Evolutionary conservation across 2,329 filamentous ascomycete genomes (phyloP), one percentile per base, ranked within the genome.

Genomic region (Hirsutella minnesotensis): DNA sequence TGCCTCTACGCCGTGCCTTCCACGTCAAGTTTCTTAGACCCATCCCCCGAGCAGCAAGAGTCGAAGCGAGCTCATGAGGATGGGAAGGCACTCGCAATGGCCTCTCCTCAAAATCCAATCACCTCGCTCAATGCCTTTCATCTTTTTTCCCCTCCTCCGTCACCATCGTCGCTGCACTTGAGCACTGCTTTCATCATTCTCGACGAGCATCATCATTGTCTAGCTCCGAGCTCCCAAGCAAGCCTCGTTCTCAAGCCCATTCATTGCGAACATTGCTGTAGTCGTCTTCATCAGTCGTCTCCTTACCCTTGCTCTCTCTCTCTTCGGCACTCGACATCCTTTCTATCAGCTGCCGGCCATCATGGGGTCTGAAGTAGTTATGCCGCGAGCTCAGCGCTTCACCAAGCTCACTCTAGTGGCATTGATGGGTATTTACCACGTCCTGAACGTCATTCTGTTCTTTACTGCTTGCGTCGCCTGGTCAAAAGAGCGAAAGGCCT

Each of bases 381-480:
- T n/a, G 9, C 40, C 9, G 24, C 9, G 31, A 33, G 16, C 38
- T 22, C 21, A 39, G 2, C 31, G 38, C 9, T 15, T 44, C 29
- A 27, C 38, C 44, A 48, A 45, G 22, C 7, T 34, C 10, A 5
- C 49, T 20, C 48, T 57, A 37, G 30, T 40, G 5, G 9, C 34
- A 2, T 45, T 53, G 9, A 40, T 57, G 9, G 38, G 27, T 33
- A n/a, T 53, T 39, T 56, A 56, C 37, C 38, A 27, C 31, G 1
- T 54, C 9, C 38, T 40, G 38, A 56, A 52, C 41, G 40, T 56
- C 13, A 9, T 48, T 30, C 51, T 57, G 34, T 39, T 51, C 42
- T 27, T 52, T 24, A 34, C 56, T 27, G 41, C 48, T 9, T 18
- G 45, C 7, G 19, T 49, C 16, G 37, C 51, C 10, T 48, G 42